Conservation (phyloP, 2,329 filamentous ascomycete genomes). For the Gaeumannomyces tritici region DNA sequence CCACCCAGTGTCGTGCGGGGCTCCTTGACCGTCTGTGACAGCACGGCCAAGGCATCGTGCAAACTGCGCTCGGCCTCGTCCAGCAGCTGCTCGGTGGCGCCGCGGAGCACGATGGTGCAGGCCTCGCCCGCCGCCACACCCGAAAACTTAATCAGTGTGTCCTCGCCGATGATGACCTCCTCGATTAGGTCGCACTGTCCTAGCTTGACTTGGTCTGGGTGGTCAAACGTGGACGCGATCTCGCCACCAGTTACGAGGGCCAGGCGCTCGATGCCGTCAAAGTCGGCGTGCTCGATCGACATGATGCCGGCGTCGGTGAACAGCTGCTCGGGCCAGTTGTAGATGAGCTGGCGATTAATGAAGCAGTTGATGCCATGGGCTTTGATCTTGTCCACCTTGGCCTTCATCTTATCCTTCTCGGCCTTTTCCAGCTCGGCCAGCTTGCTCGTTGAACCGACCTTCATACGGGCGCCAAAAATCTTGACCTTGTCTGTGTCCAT, state of each 20-base stretch:
- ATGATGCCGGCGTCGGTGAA: constrained; percentile 97
- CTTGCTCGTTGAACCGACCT: constrained; percentile 93
- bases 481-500: constrained; percentile 99
- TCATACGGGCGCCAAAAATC: constrained; percentile 95
- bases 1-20: constrained; percentile 90
- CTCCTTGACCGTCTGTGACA: constrained; percentile 93
- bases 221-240: constrained; percentile 95
- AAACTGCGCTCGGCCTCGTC: constrained; percentile 95
- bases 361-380: constrained; percentile 99
- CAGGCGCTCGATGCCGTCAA: constrained; percentile 92
- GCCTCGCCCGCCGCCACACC: constrained; percentile 89
- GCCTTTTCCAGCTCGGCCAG: constrained; percentile 97
- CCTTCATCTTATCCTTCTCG: constrained; percentile 98
- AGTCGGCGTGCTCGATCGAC: constrained; percentile 98
- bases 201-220: constrained; percentile 93
- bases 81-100: constrained; percentile 91
- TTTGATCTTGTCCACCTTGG: constrained; percentile 98
- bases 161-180: constrained; percentile 96
- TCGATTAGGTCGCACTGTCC: constrained; percentile 93
- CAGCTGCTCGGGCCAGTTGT: constrained; percentile 99
- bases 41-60: constrained; percentile 89
- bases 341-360: constrained; percentile 98
- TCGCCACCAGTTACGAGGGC: constrained; percentile 94
- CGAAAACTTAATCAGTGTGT: constrained; percentile 94
- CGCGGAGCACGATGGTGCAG: constrained; percentile 92